Percentiles rank a stretch among this genome's conserved stretches.
phyloP scores from a whole-genome alignment of 768 basidiomycete species.

The Boletus barrowsii region DNA sequence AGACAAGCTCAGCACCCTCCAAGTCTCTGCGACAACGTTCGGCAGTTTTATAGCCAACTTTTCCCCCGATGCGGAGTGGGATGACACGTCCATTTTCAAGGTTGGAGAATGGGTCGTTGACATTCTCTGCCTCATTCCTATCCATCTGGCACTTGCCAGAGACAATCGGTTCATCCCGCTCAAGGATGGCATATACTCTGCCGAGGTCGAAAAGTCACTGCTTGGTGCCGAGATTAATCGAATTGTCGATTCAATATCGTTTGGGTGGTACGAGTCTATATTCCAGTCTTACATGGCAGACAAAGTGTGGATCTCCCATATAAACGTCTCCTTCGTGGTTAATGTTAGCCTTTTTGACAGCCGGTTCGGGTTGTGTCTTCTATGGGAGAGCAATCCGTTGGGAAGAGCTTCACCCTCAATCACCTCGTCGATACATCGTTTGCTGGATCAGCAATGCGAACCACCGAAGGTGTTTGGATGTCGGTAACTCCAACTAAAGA shows the following conservation, averaged over 20 bases:
- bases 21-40: slow-evolving; percentile 31
- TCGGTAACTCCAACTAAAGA: slow-evolving; percentile 60
- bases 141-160: slow-evolving; percentile 57
- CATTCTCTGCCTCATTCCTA: slow-evolving; percentile 59
- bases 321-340: neutral
- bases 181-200: slow-evolving; percentile 53
- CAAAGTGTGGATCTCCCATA: slow-evolving; percentile 36
- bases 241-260: slow-evolving; percentile 53
- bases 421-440: slow-evolving; percentile 66
- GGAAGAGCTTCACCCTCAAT: slow-evolving; percentile 56
- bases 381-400: slow-evolving; percentile 68
- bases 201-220: slow-evolving; percentile 47
- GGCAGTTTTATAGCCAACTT: slow-evolving; percentile 18
- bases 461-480: slow-evolving; percentile 66
- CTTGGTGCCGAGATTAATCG: slow-evolving; percentile 57
- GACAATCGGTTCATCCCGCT: slow-evolving; percentile 62
- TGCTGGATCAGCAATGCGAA: slow-evolving; percentile 61
- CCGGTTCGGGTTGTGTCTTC: slow-evolving; percentile 64
- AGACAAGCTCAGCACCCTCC: slow-evolving; percentile 37
- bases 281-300: slow-evolving; percentile 60
- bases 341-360: slow-evolving; percentile 25
- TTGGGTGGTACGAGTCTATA: slow-evolving; percentile 66
- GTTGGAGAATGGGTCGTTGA: slow-evolving; percentile 63
- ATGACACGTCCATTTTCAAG: slow-evolving; percentile 35
- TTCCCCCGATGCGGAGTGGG: slow-evolving; percentile 17